Conservation (phyloP, 768 basidiomycete genomes). For the Kondoa malvinella region DNA sequence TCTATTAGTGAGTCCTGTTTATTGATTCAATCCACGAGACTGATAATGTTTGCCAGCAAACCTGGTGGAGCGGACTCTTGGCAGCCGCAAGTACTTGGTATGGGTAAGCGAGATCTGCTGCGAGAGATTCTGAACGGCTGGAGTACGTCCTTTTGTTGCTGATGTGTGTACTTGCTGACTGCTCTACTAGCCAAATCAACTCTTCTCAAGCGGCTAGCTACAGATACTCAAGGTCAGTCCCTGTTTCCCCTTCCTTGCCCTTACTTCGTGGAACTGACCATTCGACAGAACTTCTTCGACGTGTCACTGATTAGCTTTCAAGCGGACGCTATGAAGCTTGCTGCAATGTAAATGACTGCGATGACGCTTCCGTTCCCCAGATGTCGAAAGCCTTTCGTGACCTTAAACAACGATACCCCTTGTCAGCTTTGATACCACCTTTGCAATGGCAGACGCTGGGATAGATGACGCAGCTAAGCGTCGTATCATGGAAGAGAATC, state of each 20-base stretch:
- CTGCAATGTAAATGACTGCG: too few species aligned
- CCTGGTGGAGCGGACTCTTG: slow-evolving; percentile 52
- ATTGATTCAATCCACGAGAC: slow-evolving; percentile 10
- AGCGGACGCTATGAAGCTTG: too few species aligned
- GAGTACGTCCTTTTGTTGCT: slow-evolving; percentile 15
- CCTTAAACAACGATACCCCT: too few species aligned
- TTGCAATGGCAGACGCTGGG: neutral
- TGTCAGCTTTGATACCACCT: neutral
- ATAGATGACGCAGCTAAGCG: neutral
- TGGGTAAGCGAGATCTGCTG: slow-evolving; percentile 64
- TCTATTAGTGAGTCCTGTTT: slow-evolving; percentile 54
- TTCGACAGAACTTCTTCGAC: neutral
- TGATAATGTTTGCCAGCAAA: slow-evolving; percentile 38
- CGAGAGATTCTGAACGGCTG: slow-evolving; percentile 63
- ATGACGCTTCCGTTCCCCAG: too few species aligned
- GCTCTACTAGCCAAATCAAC: neutral
- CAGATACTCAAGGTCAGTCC: slow-evolving; percentile 1
- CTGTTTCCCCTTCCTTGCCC: neutral
- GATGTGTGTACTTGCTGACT: neutral
- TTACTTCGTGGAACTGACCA: neutral
- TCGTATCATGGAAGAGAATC: neutral
- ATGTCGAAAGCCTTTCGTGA: too few species aligned
- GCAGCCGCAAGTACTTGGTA: slow-evolving; percentile 51
- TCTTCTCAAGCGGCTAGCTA: neutral
- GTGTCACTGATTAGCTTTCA: neutral